Base-by-base conservation (phyloP, 306 rosid species). In the Coriaria nepalensis region DNA sequence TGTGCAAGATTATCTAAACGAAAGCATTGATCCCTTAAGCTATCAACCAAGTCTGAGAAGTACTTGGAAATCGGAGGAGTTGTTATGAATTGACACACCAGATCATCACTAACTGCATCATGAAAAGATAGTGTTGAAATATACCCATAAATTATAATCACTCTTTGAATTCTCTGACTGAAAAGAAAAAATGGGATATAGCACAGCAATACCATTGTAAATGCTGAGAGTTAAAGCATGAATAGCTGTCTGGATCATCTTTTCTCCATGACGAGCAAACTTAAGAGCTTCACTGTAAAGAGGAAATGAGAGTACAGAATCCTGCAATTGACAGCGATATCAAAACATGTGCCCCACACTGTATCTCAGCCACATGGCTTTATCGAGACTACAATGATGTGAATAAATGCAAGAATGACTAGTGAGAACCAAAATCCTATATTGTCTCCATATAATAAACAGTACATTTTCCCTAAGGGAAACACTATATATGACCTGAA, bases 21-120 rank as follows among this genome's bases (percentile, higher is more conserved):
- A 70, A 64, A 60, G 62, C 83, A 81, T 50, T 76, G 70, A 44
- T 72, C 74, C 62, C 58, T 72, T 68, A 81, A 54, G 59, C 67
- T 72, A 60, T 49, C 50, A 73, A 78, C 79, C 73, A 78, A 72
- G 59, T 73, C 80, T 43, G 86, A 81, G 72, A 86, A 78, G 72
- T 86, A 81, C 41, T 72, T 68, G 44, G 95, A 86, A 68, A 74
- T 80, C 57, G 95, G 87, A 67, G 88, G 73, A 68, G 77, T 55
- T 20, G 73, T 67, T 54, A 86, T 81, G 60, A 73, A 86, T 71
- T 74, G 77, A 63, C 46, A 76, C 45, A 72, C 79, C 80, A 67
- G 69, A 51, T 61, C 79, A 72, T 86, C 93, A n/a, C 83, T 54
- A 73, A 76, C 88, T 86, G 93, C 78, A 74, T 14, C 71, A 65